phyloP scores from a whole-genome alignment of 176 grass and related monocot species.

The Hyparrhenia diplandra region DNA sequence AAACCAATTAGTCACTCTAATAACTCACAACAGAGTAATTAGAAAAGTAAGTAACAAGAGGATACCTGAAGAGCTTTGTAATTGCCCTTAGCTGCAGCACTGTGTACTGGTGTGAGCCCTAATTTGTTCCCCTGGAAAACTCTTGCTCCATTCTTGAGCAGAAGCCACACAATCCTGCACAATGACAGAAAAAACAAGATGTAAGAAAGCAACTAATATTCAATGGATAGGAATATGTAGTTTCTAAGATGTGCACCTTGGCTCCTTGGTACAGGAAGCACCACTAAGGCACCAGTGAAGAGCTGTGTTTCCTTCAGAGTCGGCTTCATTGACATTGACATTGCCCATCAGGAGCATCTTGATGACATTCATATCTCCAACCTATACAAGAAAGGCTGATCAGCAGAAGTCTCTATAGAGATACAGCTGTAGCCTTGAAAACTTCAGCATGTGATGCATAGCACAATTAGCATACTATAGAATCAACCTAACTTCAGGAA shows the following conservation, averaged over 20 bases:
- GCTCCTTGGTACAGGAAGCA: conserved; percentile 48
- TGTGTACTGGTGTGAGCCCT: conserved; percentile 54
- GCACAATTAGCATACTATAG: background rate
- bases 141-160: conserved; percentile 46
- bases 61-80: conserved; percentile 63
- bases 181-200: background rate
- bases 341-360: conserved; percentile 59
- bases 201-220: background rate
- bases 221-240: background rate
- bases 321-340: conserved; percentile 50
- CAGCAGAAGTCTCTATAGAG: background rate
- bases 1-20: conserved; percentile 11
- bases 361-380: conserved; percentile 42
- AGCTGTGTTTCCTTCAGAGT: conserved; percentile 51
- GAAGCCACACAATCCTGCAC: too few species aligned
- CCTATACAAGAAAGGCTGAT: conserved; percentile 20
- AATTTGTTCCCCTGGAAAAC: conserved; percentile 40
- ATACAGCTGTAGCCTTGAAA: background rate
- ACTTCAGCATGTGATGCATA: background rate
- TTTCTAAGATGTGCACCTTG: conserved; percentile 33
- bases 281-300: conserved; percentile 67
- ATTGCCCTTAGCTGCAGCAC: conserved; percentile 56
- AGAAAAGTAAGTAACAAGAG: conserved; percentile 12
- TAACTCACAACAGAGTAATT: background rate
- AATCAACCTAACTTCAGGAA: background rate